A percentile compares a stretch with the other conserved stretches of the same genome.
Evolutionary conservation across 257 asterid species (phyloP).

Genomic region (Solanum paucissectum): DNA sequence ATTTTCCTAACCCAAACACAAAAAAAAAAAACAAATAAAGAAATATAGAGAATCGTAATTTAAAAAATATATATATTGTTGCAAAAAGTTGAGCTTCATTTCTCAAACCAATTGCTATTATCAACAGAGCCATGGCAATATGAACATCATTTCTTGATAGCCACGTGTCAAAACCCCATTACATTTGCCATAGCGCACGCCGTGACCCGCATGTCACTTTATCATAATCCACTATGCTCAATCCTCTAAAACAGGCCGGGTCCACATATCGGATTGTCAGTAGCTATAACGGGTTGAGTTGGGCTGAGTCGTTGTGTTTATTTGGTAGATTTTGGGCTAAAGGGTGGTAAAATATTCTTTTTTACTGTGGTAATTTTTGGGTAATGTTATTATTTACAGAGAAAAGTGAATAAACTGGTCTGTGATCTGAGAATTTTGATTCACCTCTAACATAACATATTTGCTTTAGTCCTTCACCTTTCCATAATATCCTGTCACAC

Average conservation of each 20-base stretch:
- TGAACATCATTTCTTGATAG: background rate
- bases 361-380: constrained; percentile 2
- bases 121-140: background rate
- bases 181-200: background rate
- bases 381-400: constrained; percentile 19
- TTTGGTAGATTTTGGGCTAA: background rate
- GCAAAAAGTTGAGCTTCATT: background rate
- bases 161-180: constrained; percentile 3
- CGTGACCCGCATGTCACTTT: background rate
- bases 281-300: background rate
- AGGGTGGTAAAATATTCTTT: background rate
- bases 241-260: background rate
- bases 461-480: constrained; percentile 77
- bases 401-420: constrained; percentile 80
- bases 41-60: background rate
- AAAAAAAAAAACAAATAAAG: background rate
- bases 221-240: constrained; percentile 1
- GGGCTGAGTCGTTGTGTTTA: background rate
- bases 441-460: constrained; percentile 61
- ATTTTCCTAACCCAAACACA: background rate
- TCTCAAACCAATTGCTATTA: background rate
- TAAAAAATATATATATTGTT: no score
- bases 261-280: background rate
- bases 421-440: constrained; percentile 80
- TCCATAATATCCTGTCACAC: constrained; percentile 93